phyloP scores from a whole-genome alignment of 305 asterid species.

The Fraxinus paxiana region DNA sequence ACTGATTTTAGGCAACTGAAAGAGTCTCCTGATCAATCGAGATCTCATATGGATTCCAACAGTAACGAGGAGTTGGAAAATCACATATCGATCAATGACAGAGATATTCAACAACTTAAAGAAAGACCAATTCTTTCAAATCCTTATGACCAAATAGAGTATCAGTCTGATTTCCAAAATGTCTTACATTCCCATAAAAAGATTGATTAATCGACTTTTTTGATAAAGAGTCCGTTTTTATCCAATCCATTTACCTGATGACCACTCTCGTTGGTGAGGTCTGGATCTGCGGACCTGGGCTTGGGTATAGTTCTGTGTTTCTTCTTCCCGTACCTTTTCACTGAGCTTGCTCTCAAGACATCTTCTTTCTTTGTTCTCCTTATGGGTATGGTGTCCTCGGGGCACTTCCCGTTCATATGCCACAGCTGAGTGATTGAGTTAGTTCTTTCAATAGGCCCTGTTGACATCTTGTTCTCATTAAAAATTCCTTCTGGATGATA shows the following conservation, averaged over 20 bases:
- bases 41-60: neutral
- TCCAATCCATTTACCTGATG: conserved; percentile 23
- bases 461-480: conserved; percentile 12
- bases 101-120: neutral
- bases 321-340: conserved; percentile 13
- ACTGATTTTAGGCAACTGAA: neutral
- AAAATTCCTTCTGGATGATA: conserved; percentile 19
- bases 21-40: neutral
- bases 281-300: conserved; percentile 26
- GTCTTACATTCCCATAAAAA: neutral
- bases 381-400: conserved; percentile 1
- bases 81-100: neutral
- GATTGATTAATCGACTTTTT: neutral
- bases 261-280: conserved; percentile 15
- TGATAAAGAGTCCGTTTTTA: neutral
- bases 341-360: conserved; percentile 5
- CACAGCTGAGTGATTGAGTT: conserved; percentile 12
- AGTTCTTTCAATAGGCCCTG: neutral
- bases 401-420: conserved; percentile 19
- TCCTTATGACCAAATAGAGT: neutral
- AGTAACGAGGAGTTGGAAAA: neutral
- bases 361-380: conserved; percentile 8
- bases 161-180: neutral
- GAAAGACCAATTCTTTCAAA: neutral
- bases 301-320: conserved; percentile 18